These are phyloP conservation scores for Tuber indicum DNA, from an alignment of 495 filamentous ascomycete species.

Conservation along the genomic window DNA sequence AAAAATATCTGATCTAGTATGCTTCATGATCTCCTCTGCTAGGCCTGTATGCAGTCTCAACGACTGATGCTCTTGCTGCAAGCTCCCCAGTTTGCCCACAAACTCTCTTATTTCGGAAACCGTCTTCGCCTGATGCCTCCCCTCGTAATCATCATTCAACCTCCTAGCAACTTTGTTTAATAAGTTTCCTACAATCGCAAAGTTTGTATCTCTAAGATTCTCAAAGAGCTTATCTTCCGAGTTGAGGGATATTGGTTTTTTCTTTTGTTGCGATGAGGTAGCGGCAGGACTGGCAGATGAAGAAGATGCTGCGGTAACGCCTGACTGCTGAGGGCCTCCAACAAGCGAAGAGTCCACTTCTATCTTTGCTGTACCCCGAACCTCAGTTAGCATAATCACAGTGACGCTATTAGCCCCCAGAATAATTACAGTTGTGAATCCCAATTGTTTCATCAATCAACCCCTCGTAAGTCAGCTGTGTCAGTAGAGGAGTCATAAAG, in stretches of 20 bases:
- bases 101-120: conserved; percentile 86
- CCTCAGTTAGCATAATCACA: conserved; percentile 3
- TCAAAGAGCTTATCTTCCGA: conserved; percentile 83
- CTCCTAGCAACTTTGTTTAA: conserved; percentile 87
- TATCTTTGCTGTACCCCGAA: conserved; percentile 57
- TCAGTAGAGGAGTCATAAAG: conserved; percentile 81
- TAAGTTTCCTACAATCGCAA: conserved; percentile 81
- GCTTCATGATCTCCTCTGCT: conserved; percentile 88
- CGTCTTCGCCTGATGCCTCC: conserved; percentile 78
- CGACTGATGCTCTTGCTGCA: conserved; percentile 88
- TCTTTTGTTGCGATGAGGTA: conserved; percentile 57
- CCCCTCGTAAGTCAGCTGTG: conserved; percentile 95
- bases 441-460: conserved; percentile 90
- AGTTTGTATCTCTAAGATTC: conserved; percentile 85
- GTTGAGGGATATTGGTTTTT: conserved; percentile 85
- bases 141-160: conserved; percentile 80
- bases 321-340: conserved; percentile 58
- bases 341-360: conserved; percentile 91
- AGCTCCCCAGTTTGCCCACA: conserved; percentile 81
- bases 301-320: conserved; percentile 50
- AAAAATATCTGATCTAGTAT: conserved; percentile 82
- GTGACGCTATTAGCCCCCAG: neutral
- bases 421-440: conserved; percentile 55
- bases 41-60: conserved; percentile 84
- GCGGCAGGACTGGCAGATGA: conserved; percentile 50